phyloP scores from a whole-genome alignment of 106 monocot species.

The Allium fistulosum region DNA sequence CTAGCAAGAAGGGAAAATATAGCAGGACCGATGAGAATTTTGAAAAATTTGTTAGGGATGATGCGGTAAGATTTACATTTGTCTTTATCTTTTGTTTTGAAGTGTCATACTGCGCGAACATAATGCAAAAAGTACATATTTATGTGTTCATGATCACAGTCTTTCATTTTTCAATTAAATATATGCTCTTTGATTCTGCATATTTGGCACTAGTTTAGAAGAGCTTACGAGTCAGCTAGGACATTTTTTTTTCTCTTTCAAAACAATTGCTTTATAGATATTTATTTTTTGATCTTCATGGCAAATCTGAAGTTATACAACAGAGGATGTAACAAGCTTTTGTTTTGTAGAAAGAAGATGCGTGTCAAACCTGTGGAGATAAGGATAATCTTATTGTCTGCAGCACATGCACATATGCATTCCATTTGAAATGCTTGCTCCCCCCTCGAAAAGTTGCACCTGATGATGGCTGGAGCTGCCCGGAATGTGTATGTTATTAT shows the following conservation, averaged over 20 bases:
- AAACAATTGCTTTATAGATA: no score
- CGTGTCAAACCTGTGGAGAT: conserved; percentile 79
- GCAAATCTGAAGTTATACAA: neutral
- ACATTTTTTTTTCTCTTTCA: no score
- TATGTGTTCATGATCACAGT: no score
- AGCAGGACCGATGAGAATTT: conserved; percentile 30
- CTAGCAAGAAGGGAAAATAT: neutral
- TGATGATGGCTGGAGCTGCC: conserved; percentile 73
- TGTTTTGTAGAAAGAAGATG: conserved; percentile 60
- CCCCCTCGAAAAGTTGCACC: conserved; percentile 41
- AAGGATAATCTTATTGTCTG: conserved; percentile 57
- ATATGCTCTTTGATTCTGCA: no score
- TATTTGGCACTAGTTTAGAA: no score
- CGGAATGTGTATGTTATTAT: conserved; percentile 77
- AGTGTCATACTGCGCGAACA: no score
- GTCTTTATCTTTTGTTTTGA: neutral
- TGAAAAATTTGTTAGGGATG: conserved; percentile 42
- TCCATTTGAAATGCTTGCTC: conserved; percentile 69
- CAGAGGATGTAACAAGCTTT: neutral
- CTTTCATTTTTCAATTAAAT: no score
- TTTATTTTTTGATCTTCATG: neutral
- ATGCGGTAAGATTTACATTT: conserved; percentile 51
- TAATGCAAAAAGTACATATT: no score
- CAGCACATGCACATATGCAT: conserved; percentile 79
- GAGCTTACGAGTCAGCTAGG: no score